Evolutionary conservation across 2,329 filamentous ascomycete genomes (phyloP), one percentile per base, ranked within the genome.

Genomic region (Phialophora chinensis): DNA sequence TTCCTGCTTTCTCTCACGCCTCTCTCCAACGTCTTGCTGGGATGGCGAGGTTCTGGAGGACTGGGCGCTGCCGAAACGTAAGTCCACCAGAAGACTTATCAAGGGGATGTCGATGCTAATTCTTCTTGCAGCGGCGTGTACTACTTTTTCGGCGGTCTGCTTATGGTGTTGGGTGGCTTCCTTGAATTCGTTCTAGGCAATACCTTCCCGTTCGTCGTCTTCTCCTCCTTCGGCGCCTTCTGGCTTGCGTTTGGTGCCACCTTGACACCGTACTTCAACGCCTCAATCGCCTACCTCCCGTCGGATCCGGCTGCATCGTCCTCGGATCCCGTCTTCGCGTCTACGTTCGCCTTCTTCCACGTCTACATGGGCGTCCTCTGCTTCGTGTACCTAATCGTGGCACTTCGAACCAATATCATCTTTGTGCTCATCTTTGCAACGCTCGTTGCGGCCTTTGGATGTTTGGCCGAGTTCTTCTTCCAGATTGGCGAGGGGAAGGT

Each of bases 401-500:
- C 90, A 0, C 79, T 92, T 20, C 87, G 90, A 56, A 92, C 89
- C 33, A 93, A 93, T 75, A 64, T 91, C 10, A 83, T 87, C 75
- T 91, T 92, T 77, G 84, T 90, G 71, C 71, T 87, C 63, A 90
- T 93, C 77, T 92, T 92, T 80, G 73, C 87, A 66, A 81, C 81
- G 1, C 83, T 92, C n/a, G 76, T 85, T 20, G 74, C 87, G 12
- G 80, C 83, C 2, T 91, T 92, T 74, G 75, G 77, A 12, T 79
- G 87, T 29, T 80, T 92, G 35, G 83, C 88, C 0, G 87, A 82
- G 2, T 70, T 66, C 50, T 72, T 73, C 68, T 73, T 72, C 66
- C 6, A 44, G 17, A 62, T 66, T 11, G 66, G 64, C 38, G 53
- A 62, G 27, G 65, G 67, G n/a, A 57, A 25, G 5, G 60, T 59